Base-by-base conservation (phyloP, 2,329 filamentous ascomycete species). In the Lecanicillium sp. region DNA sequence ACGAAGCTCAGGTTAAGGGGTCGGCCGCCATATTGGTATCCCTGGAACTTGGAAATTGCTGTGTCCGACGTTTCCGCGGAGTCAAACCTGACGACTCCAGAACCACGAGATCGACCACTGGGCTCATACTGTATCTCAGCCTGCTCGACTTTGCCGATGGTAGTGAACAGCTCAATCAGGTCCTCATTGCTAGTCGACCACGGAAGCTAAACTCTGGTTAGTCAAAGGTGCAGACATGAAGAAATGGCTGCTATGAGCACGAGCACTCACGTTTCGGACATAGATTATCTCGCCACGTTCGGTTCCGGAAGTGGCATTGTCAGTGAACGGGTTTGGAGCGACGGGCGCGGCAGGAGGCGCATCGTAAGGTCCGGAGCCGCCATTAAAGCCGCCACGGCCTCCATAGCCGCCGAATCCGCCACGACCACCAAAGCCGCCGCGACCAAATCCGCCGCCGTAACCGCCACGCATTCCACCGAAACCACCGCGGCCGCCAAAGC, bases 101-200 rank as follows among this genome's bases (percentile, higher is more conserved):
- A 92, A 47, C 92, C 92, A 47, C 88, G 84, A 44, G 92, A 98
- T 52, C 92, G 86, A 33, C 92, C 92, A 55, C 94, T 97, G 4
- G 87, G 84, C 62, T 98, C 92, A 57, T 98, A 97, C 64, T 98
- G 92, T 41, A 98, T 97, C 66, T 98, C 92, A n/a, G 92, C 92
- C 54, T 92, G 88, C 55, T 96, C 88, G 43, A 98, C 92, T 62
- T 95, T 95, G 47, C 92, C 92, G 55, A 98, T 98, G 10, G 92
- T 98, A 14, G 85, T 89, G 70, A 98, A 98, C 15, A 98, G 75
- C 60, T 98, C 92, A 41, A 97, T 79, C 18, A 98, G 71, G 61
- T 98, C 92, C 46, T 98, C 92, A 57, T 98, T 97, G 69, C 89
- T 96, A 13, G 92, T 98, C 19, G 92, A 97, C 92, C 92, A 98